Conservation (phyloP, 805 yeast genomes). For the Candida khao-thaluensis region DNA sequence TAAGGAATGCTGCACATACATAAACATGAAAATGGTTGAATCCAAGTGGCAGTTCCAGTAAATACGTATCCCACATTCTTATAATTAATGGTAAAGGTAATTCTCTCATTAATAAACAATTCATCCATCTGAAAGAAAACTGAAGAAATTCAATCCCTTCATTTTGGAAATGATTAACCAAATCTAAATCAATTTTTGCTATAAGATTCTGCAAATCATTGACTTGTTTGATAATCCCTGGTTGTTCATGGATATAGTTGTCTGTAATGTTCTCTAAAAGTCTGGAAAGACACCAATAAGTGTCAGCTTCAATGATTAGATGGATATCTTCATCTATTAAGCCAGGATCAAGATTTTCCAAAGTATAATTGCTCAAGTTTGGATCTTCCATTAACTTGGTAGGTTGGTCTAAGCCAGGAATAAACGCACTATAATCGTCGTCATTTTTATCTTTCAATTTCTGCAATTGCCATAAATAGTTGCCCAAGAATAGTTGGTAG, state of each 20-base stretch:
- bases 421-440: constrained; percentile 25
- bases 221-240: constrained; percentile 93
- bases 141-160: constrained; percentile 95
- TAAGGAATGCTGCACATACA: constrained; percentile 95
- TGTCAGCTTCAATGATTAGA: constrained; percentile 84
- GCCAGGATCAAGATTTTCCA: constrained; percentile 61
- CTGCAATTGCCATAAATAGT: constrained; percentile 53
- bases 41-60: constrained; percentile 71
- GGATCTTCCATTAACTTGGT: constrained; percentile 17
- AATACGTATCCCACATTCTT: constrained; percentile 97
- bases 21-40: constrained; percentile 92
- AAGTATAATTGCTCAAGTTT: constrained; percentile 22
- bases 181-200: constrained; percentile 70
- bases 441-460: constrained; percentile 18
- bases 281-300: constrained; percentile 94
- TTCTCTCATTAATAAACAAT: constrained; percentile 94
- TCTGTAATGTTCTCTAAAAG: constrained; percentile 93
- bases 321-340: constrained; percentile 58
- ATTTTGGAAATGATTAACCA: constrained; percentile 68
- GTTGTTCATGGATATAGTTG: constrained; percentile 96
- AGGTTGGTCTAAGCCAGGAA: constrained; percentile 30
- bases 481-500: constrained; percentile 76
- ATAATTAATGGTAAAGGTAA: constrained; percentile 72
- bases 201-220: constrained; percentile 74
- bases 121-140: constrained; percentile 98